These are phyloP conservation scores for Brassica incana DNA, from an alignment of 345 rosid genomes.

Conservation along the genomic window DNA sequence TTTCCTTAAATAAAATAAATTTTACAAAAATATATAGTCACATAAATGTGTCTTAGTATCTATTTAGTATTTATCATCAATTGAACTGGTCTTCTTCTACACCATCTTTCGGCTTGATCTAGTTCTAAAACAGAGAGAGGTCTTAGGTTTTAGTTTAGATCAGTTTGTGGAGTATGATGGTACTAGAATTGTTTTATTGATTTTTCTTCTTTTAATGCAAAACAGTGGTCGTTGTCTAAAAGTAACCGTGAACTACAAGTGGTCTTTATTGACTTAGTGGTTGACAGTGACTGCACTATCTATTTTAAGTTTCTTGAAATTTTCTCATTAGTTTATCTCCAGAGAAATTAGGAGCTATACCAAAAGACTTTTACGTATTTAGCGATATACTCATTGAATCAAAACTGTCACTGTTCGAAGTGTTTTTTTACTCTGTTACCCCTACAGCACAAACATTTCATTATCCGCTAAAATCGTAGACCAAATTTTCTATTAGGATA, in stretches of 20 bases:
- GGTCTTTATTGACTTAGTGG: conserved; percentile 31
- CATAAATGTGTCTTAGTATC: neutral
- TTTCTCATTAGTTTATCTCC: neutral
- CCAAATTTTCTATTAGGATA: too few species aligned
- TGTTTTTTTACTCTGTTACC: too few species aligned
- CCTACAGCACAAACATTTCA: too few species aligned
- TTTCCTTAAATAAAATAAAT: conserved; percentile 7
- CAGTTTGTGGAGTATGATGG: conserved; percentile 3
- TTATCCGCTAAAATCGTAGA: too few species aligned
- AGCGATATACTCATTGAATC: too few species aligned
- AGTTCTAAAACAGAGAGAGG: conserved; percentile 25
- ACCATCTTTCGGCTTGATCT: conserved; percentile 6
- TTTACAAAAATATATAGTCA: neutral
- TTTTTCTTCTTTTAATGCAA: conserved; percentile 35
- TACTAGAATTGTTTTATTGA: conserved; percentile 16
- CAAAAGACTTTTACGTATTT: too few species aligned
- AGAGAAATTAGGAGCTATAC: too few species aligned
- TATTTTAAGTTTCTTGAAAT: conserved; percentile 1
- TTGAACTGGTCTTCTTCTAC: neutral
- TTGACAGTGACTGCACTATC: conserved; percentile 38
- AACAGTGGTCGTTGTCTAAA: conserved; percentile 39
- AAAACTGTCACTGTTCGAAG: too few species aligned
- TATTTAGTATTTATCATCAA: neutral
- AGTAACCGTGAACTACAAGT: conserved; percentile 37
- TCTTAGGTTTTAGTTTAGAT: conserved; percentile 33